Evolutionary conservation across 352 stramenopile genomes (phyloP), one percentile per base, ranked within the genome.

Genomic region (Phytophthora pluvialis): DNA sequence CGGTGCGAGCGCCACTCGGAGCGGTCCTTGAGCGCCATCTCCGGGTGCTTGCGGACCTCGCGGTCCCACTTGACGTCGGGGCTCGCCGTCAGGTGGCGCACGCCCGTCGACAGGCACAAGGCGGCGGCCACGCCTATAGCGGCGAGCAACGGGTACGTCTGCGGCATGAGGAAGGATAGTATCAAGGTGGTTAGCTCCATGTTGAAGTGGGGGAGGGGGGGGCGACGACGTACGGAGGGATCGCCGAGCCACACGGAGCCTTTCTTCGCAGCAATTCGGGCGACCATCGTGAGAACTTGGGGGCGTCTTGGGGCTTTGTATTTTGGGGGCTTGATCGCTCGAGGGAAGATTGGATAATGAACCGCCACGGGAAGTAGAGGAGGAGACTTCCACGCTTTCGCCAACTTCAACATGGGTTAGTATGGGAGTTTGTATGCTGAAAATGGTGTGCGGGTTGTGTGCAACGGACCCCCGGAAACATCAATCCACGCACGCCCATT

Each of bases 51-150:
- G 75, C 79, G 79, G 60, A 73, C 54, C 39, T 84, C 74, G 49
- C 79, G 79, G 79, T 88, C 70, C 74, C 73, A 80, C 51, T 88
- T 86, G 55, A 88, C 79, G 67, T 88, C 79, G 16, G 79, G 79
- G 35, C 74, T 83, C 51, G 63, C 64, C 46, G 77, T 84, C 32
- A 88, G 50, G 67, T 88, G 77, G 53, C 79, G 79, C 51, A 77
- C 67, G 16, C 74, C 79, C 25, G 71, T 64, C 11, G 70, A 71
- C 15, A 72, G n/a, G 32, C 77, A 83, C 60, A 88, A 67, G 43
- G 78, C 46, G 7, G 72, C 39, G 56, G 75, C 78, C 15, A 55
- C 65, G 25, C 60, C 56, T 31, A 88, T 72, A 33, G 75, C 77
- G 18, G 66, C 60, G 10, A 88, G 70, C 35, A 88, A 48, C 21